Conservation (phyloP, 768 basidiomycete genomes). For the Kwoniella europaea region DNA sequence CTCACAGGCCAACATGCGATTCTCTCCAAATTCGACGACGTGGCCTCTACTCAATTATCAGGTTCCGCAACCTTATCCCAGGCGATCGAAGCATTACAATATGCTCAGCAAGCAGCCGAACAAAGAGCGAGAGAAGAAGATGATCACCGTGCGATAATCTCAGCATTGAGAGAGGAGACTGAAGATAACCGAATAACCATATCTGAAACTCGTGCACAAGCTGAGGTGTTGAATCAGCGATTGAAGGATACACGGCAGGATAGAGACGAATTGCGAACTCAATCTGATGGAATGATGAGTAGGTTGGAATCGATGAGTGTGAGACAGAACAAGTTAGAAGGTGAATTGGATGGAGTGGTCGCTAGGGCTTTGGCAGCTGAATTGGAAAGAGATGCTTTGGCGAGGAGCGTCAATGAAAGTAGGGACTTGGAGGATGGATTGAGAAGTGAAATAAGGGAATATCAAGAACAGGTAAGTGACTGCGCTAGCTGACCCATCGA, state of each 20-base stretch:
- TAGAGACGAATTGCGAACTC: not conserved
- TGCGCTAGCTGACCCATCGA: no score
- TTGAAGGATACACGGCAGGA: conserved; percentile 8
- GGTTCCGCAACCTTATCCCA: not conserved
- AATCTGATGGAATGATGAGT: not conserved
- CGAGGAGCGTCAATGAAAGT: conserved; percentile 14
- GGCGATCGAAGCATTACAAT: conserved; percentile 14
- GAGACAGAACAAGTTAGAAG: not conserved
- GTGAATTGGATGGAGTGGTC: conserved; percentile 1
- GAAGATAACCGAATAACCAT: not conserved
- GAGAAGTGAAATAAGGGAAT: conserved; percentile 2
- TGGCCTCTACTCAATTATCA: conserved; percentile 1
- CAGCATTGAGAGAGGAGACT: conserved; percentile 1
- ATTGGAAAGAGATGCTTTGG: conserved; percentile 26
- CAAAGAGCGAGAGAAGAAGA: not conserved
- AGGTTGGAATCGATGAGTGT: not conserved
- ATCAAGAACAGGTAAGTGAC: conserved; percentile 15
- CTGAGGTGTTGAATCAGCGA: conserved; percentile 6
- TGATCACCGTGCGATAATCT: not conserved
- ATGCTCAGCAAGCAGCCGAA: conserved; percentile 1
- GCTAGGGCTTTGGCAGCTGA: conserved; percentile 19
- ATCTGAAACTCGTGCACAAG: not conserved
- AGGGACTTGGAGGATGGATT: not conserved
- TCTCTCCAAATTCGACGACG: conserved; percentile 20
- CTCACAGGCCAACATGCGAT: conserved; percentile 29